phyloP scores from a whole-genome alignment of 306 rosid species.

The Abrus precatorius region DNA sequence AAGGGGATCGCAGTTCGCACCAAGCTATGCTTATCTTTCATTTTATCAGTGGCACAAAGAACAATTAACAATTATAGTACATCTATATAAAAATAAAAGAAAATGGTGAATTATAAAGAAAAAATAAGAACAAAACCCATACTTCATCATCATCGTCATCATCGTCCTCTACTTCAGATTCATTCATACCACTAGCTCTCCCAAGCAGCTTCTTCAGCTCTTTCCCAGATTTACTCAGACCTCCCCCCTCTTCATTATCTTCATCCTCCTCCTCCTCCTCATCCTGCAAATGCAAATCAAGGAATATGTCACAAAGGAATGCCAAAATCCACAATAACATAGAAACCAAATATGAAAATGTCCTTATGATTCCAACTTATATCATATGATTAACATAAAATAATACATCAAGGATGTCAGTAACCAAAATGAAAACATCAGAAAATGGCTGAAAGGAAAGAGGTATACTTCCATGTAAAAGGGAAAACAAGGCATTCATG shows the following conservation, averaged over 20 bases:
- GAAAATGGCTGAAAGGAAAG: conserved; percentile 21
- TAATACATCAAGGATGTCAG: conserved; percentile 42
- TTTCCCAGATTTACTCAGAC: conserved; percentile 94
- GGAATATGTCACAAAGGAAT: conserved; percentile 38
- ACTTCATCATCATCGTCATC: conserved; percentile 85
- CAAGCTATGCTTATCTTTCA: conserved; percentile 32
- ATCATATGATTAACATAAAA: background rate
- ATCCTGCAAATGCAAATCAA: conserved; percentile 65
- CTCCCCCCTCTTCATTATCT: conserved; percentile 82
- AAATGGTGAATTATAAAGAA: conserved; percentile 27
- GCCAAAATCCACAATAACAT: conserved; percentile 1
- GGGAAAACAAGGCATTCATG: conserved; percentile 7
- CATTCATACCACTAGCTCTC: conserved; percentile 74
- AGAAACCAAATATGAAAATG: conserved; percentile 33
- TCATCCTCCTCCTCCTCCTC: conserved; percentile 88
- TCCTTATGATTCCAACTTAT: conserved; percentile 17
- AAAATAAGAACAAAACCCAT: conserved; percentile 38
- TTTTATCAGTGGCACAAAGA: conserved; percentile 17
- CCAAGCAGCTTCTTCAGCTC: conserved; percentile 94
- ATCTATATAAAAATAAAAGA: conserved; percentile 24
- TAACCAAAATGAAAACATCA: conserved; percentile 10
- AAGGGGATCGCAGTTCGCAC: conserved; percentile 23
- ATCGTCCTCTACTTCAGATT: conserved; percentile 87
- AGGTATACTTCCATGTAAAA: background rate
- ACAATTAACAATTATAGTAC: conserved; percentile 12